Evolutionary conservation across 495 filamentous ascomycete genomes (phyloP), one percentile per base, ranked within the genome.

Genomic region (Xylaria nigripes): DNA sequence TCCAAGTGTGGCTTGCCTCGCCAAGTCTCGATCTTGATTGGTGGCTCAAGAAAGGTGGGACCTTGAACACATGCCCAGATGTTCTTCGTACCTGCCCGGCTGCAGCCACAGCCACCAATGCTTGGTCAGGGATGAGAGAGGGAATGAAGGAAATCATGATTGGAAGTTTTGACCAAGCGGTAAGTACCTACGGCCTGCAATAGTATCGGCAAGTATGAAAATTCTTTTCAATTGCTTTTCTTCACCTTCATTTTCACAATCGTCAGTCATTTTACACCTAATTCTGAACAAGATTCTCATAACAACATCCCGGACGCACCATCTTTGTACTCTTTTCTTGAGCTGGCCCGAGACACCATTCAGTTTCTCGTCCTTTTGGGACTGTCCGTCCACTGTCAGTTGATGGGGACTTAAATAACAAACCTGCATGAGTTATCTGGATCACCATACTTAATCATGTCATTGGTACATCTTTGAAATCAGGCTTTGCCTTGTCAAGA

Each of bases 1-100:
- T 5, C 32, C 18, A 34, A 44, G 13, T 53, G 51, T 53, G 51
- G 51, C 51, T 53, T 53, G 51, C 0, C 25, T 21, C 6, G 8
- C 29, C 22, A 13, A 16, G 30, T 3, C 24, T 44, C n/a, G 13
- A 19, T 9, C 8, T 10, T 54, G 43, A 47, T 54, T 54, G 51
- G 42, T 32, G 12, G 9, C 10, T 25, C 4, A 45, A 2, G 32
- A 36, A 7, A 15, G 13, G 3, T 36, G 6, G 32, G 32, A 8
- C 6, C 13, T 36, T n/a, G 3, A 36, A 2, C n/a, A n/a, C n/a
- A n/a, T n/a, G n/a, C n/a, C n/a, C n/a, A n/a, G n/a, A n/a, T n/a
- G n/a, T n/a, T n/a, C n/a, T n/a, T 29, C 25, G 25, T 29, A 9
- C 25, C 25, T 29, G 32, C 32, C 13, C 5, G 32, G 32, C 13